Evolutionary conservation across 345 rosid species (phyloP).

Genomic region (Acer campestre): DNA sequence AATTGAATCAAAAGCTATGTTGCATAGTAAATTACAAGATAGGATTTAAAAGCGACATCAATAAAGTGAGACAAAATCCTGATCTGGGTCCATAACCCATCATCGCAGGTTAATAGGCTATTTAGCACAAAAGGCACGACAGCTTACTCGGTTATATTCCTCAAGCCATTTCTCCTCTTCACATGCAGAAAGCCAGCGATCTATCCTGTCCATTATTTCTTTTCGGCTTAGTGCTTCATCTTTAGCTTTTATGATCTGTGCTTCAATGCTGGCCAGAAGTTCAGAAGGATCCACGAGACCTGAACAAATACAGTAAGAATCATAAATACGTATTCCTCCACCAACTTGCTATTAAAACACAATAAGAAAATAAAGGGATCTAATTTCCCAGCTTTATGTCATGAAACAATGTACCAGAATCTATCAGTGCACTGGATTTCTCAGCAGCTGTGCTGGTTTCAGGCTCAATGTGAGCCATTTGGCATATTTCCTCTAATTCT

Average conservation of each 20-base stretch:
- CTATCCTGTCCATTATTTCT: constrained; percentile 94
- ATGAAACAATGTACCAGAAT: constrained; percentile 59
- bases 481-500: constrained; percentile 79
- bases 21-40: constrained; percentile 3
- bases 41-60: not conserved
- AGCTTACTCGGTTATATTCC: constrained; percentile 78
- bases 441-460: constrained; percentile 85
- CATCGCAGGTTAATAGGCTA: not conserved
- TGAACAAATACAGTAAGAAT: constrained; percentile 31
- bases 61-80: not conserved
- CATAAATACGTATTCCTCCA: constrained; percentile 1
- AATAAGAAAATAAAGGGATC: no score
- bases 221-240: constrained; percentile 84
- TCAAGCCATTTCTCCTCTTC: constrained; percentile 98
- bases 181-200: constrained; percentile 90
- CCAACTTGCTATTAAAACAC: not conserved
- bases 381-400: no score
- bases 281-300: constrained; percentile 95
- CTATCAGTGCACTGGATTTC: constrained; percentile 88
- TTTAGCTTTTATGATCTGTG: constrained; percentile 70
- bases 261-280: constrained; percentile 79
- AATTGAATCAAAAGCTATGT: not conserved
- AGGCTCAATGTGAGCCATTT: constrained; percentile 77
- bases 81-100: not conserved
- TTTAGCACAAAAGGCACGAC: constrained; percentile 5